Conservation (phyloP, 257 asterid species). For the Dorcoceras hygrometricum region DNA sequence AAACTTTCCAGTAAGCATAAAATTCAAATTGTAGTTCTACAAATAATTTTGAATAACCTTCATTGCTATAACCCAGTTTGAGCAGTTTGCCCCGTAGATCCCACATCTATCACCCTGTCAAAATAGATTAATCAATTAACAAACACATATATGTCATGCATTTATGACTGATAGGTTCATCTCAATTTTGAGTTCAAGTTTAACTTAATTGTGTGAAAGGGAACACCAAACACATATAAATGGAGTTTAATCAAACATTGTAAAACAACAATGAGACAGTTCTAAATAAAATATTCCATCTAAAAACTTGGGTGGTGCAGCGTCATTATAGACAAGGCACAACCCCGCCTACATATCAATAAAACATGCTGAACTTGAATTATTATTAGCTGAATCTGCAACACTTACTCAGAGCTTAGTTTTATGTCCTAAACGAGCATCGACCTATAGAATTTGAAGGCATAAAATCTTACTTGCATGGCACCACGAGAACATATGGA, state of each 20-base stretch:
- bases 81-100: slow-evolving; percentile 75
- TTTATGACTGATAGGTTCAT: not conserved
- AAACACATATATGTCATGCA: not conserved
- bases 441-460: not conserved
- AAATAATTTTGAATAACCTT: slow-evolving; percentile 39
- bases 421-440: too few species aligned
- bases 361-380: too few species aligned
- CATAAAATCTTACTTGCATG: slow-evolving; percentile 41
- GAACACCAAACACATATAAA: not conserved
- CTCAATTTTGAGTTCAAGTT: not conserved
- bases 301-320: too few species aligned
- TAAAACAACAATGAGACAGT: too few species aligned
- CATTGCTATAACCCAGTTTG: slow-evolving; percentile 77
- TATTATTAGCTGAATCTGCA: too few species aligned
- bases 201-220: not conserved
- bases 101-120: slow-evolving; percentile 75
- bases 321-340: too few species aligned
- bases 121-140: not conserved
- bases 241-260: not conserved
- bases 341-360: too few species aligned
- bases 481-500: slow-evolving; percentile 55
- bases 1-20: not conserved
- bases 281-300: too few species aligned
- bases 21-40: not conserved
- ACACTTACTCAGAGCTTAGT: too few species aligned